These are phyloP conservation scores for Magnusiomyces tetraspermus DNA, from an alignment of 1,139 yeast genomes.

Conservation along the genomic window DNA sequence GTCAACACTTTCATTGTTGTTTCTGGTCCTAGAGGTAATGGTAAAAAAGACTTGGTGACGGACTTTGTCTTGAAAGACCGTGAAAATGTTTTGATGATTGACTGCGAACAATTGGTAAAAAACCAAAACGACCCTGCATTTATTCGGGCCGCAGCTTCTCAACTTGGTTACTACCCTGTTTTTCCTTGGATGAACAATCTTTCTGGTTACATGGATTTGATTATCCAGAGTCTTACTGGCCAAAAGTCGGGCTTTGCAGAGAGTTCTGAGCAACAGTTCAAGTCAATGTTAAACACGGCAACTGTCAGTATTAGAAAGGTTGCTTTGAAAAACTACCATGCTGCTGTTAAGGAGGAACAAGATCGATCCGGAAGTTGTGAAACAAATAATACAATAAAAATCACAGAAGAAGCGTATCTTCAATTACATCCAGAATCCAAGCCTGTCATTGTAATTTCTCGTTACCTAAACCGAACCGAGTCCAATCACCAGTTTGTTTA, in stretches of 20 bases:
- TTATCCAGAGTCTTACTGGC: conserved; percentile 84
- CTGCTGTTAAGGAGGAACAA: conserved; percentile 21
- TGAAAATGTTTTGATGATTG: conserved; percentile 55
- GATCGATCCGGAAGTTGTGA: conserved; percentile 3
- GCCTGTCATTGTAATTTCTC: conserved; percentile 78
- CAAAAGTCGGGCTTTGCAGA: conserved; percentile 90
- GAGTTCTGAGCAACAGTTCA: conserved; percentile 70
- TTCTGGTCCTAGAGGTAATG: conserved; percentile 91
- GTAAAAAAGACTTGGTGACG: conserved; percentile 72
- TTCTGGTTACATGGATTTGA: conserved; percentile 72
- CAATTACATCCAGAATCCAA: conserved; percentile 79
- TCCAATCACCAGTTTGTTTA: conserved; percentile 53
- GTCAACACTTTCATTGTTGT: conserved; percentile 79
- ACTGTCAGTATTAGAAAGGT: conserved; percentile 63
- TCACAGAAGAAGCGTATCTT: conserved; percentile 71
- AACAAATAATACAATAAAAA: conserved; percentile 9
- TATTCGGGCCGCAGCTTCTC: conserved; percentile 57
- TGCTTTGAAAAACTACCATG: conserved; percentile 41
- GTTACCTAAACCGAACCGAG: conserved; percentile 50
- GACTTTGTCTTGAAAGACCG: conserved; percentile 54
- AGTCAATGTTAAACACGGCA: conserved; percentile 69
- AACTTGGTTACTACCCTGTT: conserved; percentile 83
- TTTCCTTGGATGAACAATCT: conserved; percentile 86
- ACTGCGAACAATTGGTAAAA: conserved; percentile 68
- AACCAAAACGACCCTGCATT: conserved; percentile 66